Conservation (phyloP, 176 grass and related monocot species). For the Hyparrhenia diplandra region DNA sequence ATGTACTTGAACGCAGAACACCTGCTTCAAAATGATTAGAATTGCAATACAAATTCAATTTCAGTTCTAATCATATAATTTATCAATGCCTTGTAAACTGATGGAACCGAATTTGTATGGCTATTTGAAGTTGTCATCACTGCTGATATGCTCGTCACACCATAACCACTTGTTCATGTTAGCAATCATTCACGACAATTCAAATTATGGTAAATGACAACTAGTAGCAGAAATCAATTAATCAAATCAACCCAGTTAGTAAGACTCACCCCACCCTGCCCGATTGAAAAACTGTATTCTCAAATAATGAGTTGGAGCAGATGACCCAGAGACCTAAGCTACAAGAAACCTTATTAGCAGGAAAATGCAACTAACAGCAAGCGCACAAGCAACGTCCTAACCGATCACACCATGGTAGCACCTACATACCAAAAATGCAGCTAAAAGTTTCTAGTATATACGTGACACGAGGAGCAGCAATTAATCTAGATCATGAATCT, state of each 20-base stretch:
- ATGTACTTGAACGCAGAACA: no score
- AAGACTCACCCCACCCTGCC: background rate
- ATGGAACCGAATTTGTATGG: background rate
- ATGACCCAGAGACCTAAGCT: background rate
- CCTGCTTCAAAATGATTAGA: background rate
- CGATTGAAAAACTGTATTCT: background rate
- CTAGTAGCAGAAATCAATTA: background rate
- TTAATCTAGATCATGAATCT: constrained; percentile 11
- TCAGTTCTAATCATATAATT: background rate
- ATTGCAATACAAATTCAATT: background rate
- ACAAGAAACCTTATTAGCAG: background rate
- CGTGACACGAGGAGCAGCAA: background rate
- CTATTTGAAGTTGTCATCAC: background rate
- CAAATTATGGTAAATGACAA: background rate
- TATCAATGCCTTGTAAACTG: background rate
- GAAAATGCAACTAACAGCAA: constrained; percentile 23
- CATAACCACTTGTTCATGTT: background rate
- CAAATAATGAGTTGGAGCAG: background rate
- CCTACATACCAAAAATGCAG: background rate
- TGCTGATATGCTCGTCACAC: background rate
- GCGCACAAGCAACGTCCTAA: constrained; percentile 10
- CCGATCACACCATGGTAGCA: constrained; percentile 6
- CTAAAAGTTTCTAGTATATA: constrained; percentile 6
- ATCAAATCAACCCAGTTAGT: background rate
- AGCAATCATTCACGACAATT: background rate